Evolutionary conservation across 441 rosid genomes (phyloP), one percentile per base, ranked within the genome.

Genomic region (Theobroma grandiflorum): DNA sequence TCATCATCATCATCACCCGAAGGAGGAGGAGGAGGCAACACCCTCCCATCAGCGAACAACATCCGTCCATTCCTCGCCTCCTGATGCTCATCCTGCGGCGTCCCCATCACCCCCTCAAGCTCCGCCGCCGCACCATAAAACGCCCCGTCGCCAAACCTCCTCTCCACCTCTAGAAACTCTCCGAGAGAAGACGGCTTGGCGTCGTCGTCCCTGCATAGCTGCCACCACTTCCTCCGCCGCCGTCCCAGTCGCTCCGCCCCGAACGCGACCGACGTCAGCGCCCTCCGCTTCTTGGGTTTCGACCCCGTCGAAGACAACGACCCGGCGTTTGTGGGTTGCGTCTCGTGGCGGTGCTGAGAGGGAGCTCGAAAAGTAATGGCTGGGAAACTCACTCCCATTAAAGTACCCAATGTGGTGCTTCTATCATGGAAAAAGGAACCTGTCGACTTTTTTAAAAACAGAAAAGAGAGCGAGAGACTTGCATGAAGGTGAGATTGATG

Each of bases 351-450:
- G 16, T 74, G 89, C 12, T 88, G 93, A 33, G 88, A 87, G 7
- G 80, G 88, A 55, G 86, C 90, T 66, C 83, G 84, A 87, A 92
- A 90, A 68, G 86, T 79, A 76, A 87, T 82, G 63, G 98, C 87
- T 5, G 97, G 89, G 84, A 90, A 93, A 61, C 87, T 91, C 12
- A 93, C 93, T 3, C 98, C 98, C 97, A 95, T 95, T 63, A 95
- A 86, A 35, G 98, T 93, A 1, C 99, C 98, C 8, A 95, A 82
- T 10, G 97, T 90, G 52, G 94, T 93, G 97, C 99, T 95, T 88
- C 98, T 87, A 61, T 95, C 99, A 72, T 92, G 98, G 86, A 95
- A 95, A 90, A 95, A 95, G 2, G 98, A 93, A 11, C 97, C 97
- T 53, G 98, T 95, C 3, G 99, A 95, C 99, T 93, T 52, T 38